Evolutionary conservation across 2,329 filamentous ascomycete genomes (phyloP).

Genomic region (Sphaerulina vaccinii): DNA sequence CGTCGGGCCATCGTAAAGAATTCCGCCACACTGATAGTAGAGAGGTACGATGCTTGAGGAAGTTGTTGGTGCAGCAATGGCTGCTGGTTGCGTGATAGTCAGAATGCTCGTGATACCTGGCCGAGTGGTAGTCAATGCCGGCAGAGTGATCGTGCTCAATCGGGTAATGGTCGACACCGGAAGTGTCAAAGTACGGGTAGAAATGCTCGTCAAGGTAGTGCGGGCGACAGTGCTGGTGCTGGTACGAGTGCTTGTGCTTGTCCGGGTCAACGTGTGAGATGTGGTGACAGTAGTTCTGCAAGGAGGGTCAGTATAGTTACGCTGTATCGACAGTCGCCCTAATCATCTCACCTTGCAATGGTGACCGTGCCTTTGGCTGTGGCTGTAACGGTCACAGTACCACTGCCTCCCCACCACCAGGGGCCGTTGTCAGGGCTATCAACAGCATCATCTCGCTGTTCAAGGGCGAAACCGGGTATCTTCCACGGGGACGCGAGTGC

Average conservation of each 20-base stretch:
- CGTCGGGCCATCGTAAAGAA: too few relatives aligned
- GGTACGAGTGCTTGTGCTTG: not conserved
- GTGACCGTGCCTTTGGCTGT: not conserved
- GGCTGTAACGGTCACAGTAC: not conserved
- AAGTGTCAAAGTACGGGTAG: not conserved
- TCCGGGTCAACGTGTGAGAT: not conserved
- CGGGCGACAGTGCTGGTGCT: not conserved
- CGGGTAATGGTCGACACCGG: not conserved
- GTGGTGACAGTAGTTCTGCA: not conserved
- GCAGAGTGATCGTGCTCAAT: not conserved
- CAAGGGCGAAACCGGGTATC: not conserved
- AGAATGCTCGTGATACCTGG: not conserved
- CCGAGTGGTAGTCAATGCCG: not conserved
- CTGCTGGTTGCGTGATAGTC: not conserved
- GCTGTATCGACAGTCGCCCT: not conserved
- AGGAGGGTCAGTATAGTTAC: not conserved
- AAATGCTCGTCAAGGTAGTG: not conserved
- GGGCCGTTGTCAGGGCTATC: too few relatives aligned
- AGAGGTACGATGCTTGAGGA: not conserved
- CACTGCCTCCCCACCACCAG: not conserved
- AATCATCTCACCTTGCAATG: not conserved
- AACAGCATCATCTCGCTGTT: not conserved
- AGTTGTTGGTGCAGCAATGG: not conserved
- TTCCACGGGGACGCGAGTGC: slow-evolving; percentile 2
- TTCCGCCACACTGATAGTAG: not conserved